A percentile compares a stretch with the other conserved stretches of the same genome.
These are phyloP conservation scores for Leccinum disarticulatum DNA, from an alignment of 768 basidiomycete genomes.

Conservation along the genomic window DNA sequence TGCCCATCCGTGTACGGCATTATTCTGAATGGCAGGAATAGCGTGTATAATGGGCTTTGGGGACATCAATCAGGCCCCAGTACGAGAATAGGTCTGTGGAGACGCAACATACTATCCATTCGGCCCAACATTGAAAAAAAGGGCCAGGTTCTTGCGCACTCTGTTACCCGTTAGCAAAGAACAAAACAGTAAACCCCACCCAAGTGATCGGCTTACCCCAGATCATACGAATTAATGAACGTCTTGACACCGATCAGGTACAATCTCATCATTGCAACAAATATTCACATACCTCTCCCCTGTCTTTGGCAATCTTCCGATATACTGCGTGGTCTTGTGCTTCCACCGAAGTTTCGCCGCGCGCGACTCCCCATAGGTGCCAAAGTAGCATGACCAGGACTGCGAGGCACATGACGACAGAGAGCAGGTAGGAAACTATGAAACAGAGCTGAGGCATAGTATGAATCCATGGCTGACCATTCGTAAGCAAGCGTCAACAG, in stretches of 20 bases:
- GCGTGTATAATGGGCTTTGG: conserved; percentile 67
- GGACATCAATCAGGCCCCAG: not conserved
- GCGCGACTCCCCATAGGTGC: conserved; percentile 68
- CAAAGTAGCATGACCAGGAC: conserved; percentile 71
- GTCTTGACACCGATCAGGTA: conserved; percentile 38
- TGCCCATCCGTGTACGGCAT: conserved; percentile 85
- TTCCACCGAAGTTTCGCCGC: conserved; percentile 89
- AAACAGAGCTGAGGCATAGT: conserved; percentile 67
- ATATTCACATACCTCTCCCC: conserved; percentile 60
- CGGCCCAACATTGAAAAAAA: conserved; percentile 86
- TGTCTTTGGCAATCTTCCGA: conserved; percentile 57
- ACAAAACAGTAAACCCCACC: not conserved
- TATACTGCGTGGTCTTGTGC: conserved; percentile 85
- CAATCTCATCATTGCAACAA: not conserved
- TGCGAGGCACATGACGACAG: conserved; percentile 70
- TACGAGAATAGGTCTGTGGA: not conserved
- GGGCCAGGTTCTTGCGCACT: conserved; percentile 64
- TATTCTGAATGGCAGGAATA: conserved; percentile 79
- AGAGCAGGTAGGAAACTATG: conserved; percentile 74
- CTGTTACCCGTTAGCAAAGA: not conserved
- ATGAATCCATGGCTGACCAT: conserved; percentile 51
- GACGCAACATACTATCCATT: conserved; percentile 73
- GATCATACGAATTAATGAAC: conserved; percentile 90
- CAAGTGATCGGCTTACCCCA: conserved; percentile 55
- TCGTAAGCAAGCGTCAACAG: not conserved